Percentiles rank a stretch among this genome's conserved stretches.
phyloP scores from a whole-genome alignment of 495 filamentous ascomycete species.

The Penicillium bialowiezense region DNA sequence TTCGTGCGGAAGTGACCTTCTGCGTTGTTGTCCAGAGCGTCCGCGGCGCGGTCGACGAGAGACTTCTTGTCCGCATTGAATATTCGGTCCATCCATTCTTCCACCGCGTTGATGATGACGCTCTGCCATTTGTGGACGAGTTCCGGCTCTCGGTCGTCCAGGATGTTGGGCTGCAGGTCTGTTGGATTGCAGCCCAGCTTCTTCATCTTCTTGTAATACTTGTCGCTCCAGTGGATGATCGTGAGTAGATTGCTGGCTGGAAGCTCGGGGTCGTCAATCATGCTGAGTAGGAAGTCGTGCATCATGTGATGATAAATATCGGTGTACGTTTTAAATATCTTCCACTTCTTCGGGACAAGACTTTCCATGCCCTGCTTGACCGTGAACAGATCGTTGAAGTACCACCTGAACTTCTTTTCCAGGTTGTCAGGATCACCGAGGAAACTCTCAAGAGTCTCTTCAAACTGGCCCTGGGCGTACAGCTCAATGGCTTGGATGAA shows the following conservation, averaged over 20 bases:
- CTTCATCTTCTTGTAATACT: conserved; percentile 93
- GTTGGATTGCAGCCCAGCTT: conserved; percentile 75
- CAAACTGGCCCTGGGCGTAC: conserved; percentile 70
- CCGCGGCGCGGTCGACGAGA: conserved; percentile 71
- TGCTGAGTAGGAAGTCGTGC: conserved; percentile 82
- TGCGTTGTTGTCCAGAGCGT: conserved; percentile 79
- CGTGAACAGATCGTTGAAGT: conserved; percentile 92
- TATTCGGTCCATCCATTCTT: conserved; percentile 97
- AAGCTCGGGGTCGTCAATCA: conserved; percentile 78
- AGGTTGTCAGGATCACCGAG: conserved; percentile 76
- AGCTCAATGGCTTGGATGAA: conserved; percentile 78
- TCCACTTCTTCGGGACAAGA: conserved; percentile 96
- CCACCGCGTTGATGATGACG: conserved; percentile 90
- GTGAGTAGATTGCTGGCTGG: conserved; percentile 76
- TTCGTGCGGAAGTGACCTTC: conserved; percentile 86
- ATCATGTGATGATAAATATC: conserved; percentile 89
- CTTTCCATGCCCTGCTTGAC: conserved; percentile 85
- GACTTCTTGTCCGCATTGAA: conserved; percentile 72
- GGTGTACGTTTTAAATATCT: conserved; percentile 85
- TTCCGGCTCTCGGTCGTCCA: conserved; percentile 84
- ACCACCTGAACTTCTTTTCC: conserved; percentile 87
- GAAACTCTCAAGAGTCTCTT: conserved; percentile 71
- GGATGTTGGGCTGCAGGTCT: conserved; percentile 74
- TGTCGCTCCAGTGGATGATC: conserved; percentile 92
- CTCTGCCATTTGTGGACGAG: conserved; percentile 89